Conservation (phyloP, 345 rosid species). For the Erodium maritimum region DNA sequence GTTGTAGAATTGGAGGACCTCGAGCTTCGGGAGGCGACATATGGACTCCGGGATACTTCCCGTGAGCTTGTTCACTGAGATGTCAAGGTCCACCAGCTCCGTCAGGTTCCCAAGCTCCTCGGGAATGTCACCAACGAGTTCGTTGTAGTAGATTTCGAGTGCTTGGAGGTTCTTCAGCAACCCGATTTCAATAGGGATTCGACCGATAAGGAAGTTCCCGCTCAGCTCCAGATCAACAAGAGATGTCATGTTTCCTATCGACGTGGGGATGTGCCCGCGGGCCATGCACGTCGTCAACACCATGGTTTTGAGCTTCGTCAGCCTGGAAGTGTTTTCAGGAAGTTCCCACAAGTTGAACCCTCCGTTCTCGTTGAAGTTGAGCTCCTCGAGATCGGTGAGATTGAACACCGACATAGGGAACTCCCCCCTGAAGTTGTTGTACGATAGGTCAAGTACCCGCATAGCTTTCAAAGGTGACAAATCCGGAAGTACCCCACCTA, state of each 20-base stretch:
- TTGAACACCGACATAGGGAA: slow-evolving; percentile 69
- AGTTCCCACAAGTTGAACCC: slow-evolving; percentile 47
- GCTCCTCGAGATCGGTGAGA: slow-evolving; percentile 31
- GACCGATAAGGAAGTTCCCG: slow-evolving; percentile 33
- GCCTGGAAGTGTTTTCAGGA: slow-evolving; percentile 18
- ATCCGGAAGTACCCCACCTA: slow-evolving; percentile 50
- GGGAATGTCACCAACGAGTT: slow-evolving; percentile 56
- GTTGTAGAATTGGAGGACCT: slow-evolving; percentile 44
- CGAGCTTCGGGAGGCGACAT: slow-evolving; percentile 39
- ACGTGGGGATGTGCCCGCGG: slow-evolving; percentile 43
- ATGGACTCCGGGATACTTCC: slow-evolving; percentile 52
- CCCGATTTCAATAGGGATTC: slow-evolving; percentile 49
- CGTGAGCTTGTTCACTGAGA: slow-evolving; percentile 40
- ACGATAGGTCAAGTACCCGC: slow-evolving; percentile 42
- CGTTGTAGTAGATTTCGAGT: slow-evolving; percentile 56
- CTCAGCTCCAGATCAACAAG: slow-evolving; percentile 50
- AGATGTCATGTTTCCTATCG: slow-evolving; percentile 47
- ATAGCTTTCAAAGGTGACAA: slow-evolving; percentile 39
- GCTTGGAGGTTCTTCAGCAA: slow-evolving; percentile 49
- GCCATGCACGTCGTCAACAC: slow-evolving; percentile 60
- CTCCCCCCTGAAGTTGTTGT: slow-evolving; percentile 46
- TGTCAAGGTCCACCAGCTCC: slow-evolving; percentile 45
- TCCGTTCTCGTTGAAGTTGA: slow-evolving; percentile 63
- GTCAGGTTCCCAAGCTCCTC: slow-evolving; percentile 53
- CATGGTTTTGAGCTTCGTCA: slow-evolving; percentile 42